Evolutionary conservation across 306 rosid genomes (phyloP), one percentile per base, ranked within the genome.

Genomic region (Parietaria judaica): DNA sequence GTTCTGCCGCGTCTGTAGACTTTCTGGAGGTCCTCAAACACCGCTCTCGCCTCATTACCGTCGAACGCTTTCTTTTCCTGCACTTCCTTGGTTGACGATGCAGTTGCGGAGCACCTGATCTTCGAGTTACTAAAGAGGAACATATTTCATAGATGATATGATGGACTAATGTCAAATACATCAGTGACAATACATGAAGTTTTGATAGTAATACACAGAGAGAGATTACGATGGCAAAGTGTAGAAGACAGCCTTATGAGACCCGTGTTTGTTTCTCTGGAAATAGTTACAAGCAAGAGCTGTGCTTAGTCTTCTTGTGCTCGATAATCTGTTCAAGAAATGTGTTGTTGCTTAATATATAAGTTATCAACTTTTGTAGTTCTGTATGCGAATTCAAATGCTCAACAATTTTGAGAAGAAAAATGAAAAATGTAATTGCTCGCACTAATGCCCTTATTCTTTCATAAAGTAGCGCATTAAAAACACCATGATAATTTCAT

Each of bases 1-100:
- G 90, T 85, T 73, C 52, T 86, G 14, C 96, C 96, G 0, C 86
- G 67, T 60, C 76, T 65, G 36, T 78, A 89, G 66, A 15, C 74
- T 37, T 79, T 72, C 63, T 84, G 69, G 31, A 89, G 85, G 41
- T 89, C 88, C 68, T 69, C 62, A 15, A 79, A 73, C 14, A 89
- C 75, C 60, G 64, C 62, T 43, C 51, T 62, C 38, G 90, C 90
- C 58, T 64, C 56, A 52, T 81, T 82, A 37, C 47, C 75, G 38
- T 79, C 82, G 48, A 83, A 81, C 35, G 15, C 52, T 66, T 63
- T 53, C 60, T 74, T 77, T 56, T 72, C 76, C 68, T 79, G 81
- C 56, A 71, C 64, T 74, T 78, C 76, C 31, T 78, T 44, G 14
- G 41, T 66, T 43, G 63, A 66, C 14, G 85, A 75, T 31, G 71